A percentile compares a stretch with the other conserved stretches of the same genome.
phyloP scores from a whole-genome alignment of 495 filamentous ascomycete genomes.

The Xylaria venustula region DNA sequence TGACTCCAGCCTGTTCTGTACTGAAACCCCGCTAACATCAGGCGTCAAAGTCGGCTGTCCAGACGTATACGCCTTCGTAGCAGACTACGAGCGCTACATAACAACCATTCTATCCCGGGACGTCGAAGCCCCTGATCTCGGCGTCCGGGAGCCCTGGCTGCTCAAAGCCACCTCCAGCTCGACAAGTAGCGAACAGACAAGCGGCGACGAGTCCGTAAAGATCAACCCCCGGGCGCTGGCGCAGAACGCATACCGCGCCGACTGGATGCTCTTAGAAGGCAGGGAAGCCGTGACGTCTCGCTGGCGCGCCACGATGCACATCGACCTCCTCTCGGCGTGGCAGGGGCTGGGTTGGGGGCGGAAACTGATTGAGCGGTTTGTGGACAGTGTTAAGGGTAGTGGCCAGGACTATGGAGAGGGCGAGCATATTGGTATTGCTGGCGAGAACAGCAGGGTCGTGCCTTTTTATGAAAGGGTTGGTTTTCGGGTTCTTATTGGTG shows the following conservation, averaged over 20 bases:
- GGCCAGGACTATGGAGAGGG: conserved; percentile 33
- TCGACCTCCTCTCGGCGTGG: conserved; percentile 35
- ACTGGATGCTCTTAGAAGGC: conserved; percentile 32
- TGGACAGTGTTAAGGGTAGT: conserved; percentile 30
- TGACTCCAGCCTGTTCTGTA: neutral
- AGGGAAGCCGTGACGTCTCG: conserved; percentile 27
- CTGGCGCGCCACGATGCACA: conserved; percentile 42
- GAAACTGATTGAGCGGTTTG: conserved; percentile 36
- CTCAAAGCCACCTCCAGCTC: neutral
- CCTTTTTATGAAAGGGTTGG: conserved; percentile 42
- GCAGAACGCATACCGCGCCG: conserved; percentile 35
- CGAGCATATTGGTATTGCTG: conserved; percentile 35
- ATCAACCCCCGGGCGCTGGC: conserved; percentile 28
- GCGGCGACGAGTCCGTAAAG: neutral
- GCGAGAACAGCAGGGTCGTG: conserved; percentile 44
- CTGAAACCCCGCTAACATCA: neutral
- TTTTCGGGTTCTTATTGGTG: conserved; percentile 34
- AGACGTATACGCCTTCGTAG: conserved; percentile 31
- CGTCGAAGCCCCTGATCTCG: conserved; percentile 20
- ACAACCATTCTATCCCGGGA: conserved; percentile 21
- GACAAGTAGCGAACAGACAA: neutral
- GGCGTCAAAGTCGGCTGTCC: conserved; percentile 29
- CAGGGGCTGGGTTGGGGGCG: conserved; percentile 39
- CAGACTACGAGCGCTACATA: conserved; percentile 30
- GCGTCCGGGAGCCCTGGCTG: conserved; percentile 20